Conservation (phyloP, 768 basidiomycete species). For the Coprinopsis cinerea region DNA sequence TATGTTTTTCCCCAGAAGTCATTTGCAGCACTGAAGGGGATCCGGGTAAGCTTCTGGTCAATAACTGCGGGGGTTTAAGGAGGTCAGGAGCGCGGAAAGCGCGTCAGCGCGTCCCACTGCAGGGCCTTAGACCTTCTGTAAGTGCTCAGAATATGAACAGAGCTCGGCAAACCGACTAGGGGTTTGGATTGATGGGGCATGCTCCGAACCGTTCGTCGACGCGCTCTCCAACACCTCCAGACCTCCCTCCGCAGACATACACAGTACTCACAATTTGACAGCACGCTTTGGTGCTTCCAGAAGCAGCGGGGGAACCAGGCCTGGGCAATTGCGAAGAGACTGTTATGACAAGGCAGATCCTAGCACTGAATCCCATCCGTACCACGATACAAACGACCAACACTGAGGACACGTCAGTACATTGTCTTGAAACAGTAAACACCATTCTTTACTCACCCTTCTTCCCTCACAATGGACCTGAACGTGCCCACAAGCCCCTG, state of each 20-base stretch:
- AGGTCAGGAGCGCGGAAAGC: too few relatives aligned
- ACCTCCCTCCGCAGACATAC: too few relatives aligned
- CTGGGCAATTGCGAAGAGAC: slow-evolving; percentile 26
- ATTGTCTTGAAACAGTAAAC: slow-evolving; percentile 6
- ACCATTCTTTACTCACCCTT: slow-evolving; percentile 59
- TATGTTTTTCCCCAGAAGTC: slow-evolving; percentile 95
- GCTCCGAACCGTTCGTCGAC: too few relatives aligned
- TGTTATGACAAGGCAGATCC: not conserved
- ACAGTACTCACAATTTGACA: slow-evolving; percentile 78
- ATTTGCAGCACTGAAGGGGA: slow-evolving; percentile 53
- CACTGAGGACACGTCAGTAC: slow-evolving; percentile 31
- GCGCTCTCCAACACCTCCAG: too few relatives aligned
- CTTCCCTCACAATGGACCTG: slow-evolving; percentile 74
- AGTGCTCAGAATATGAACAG: too few relatives aligned
- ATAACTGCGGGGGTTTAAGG: not conserved
- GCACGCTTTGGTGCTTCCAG: slow-evolving; percentile 98
- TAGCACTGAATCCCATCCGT: slow-evolving; percentile 1
- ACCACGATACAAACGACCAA: slow-evolving; percentile 87
- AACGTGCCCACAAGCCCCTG: slow-evolving; percentile 81
- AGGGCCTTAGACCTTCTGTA: too few relatives aligned
- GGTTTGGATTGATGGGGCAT: too few relatives aligned
- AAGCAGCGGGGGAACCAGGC: slow-evolving; percentile 91
- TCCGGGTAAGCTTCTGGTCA: slow-evolving; percentile 2
- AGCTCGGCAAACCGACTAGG: too few relatives aligned
- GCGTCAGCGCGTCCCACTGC: too few relatives aligned